Percentiles rank a stretch among this genome's conserved stretches.
Conservation (phyloP, 2,329 filamentous ascomycete genomes). For the Berkeleyomyces basicola region DNA sequence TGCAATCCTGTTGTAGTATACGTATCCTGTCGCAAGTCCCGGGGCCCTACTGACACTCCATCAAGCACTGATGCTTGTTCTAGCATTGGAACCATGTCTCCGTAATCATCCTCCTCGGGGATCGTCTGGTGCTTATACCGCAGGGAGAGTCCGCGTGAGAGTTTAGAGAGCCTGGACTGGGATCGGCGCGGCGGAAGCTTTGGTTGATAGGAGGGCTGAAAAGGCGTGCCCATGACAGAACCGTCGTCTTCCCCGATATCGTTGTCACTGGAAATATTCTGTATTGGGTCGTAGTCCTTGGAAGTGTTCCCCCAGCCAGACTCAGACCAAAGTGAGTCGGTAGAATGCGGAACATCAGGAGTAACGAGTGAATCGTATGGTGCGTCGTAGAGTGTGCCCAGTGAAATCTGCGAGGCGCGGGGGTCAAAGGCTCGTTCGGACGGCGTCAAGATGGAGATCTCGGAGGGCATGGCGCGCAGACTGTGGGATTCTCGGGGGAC, state of each 20-base stretch:
- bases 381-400: neutral
- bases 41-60: neutral
- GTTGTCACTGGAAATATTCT: neutral
- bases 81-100: neutral
- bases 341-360: neutral
- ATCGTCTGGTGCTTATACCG: neutral
- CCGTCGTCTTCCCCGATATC: neutral
- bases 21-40: neutral
- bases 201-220: neutral
- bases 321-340: neutral
- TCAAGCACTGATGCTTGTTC: neutral
- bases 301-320: neutral
- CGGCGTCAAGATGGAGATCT: constrained; percentile 4
- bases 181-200: neutral
- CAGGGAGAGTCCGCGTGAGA: constrained; percentile 1
- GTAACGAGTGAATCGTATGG: neutral
- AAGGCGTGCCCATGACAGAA: neutral
- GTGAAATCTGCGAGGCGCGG: constrained; percentile 1
- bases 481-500: neutral
- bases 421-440: neutral
- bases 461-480: neutral
- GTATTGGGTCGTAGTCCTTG: neutral
- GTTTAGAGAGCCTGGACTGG: neutral
- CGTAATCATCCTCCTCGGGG: neutral
- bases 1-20: neutral